Conservation (phyloP, 2,329 filamentous ascomycete genomes). For the Decorospora gaudefroyi region DNA sequence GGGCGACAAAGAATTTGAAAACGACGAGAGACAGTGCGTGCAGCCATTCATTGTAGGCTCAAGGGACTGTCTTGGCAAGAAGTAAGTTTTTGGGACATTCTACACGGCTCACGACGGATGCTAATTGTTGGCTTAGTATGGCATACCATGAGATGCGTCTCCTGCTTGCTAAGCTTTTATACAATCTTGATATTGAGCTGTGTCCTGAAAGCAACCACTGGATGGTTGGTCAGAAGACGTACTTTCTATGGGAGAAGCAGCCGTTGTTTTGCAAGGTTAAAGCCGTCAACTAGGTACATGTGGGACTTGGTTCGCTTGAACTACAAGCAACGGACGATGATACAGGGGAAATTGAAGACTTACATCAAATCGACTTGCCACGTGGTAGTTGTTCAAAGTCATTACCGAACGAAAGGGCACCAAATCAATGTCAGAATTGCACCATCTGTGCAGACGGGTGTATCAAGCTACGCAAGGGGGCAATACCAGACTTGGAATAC, state of each 20-base stretch:
- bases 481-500: too few species aligned
- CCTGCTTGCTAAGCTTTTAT: constrained; percentile 47
- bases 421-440: too few species aligned
- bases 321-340: too few species aligned
- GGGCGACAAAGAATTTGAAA: constrained; percentile 25
- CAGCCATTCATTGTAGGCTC: constrained; percentile 54
- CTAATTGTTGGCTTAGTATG: constrained; percentile 30
- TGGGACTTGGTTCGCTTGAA: too few species aligned
- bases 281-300: constrained; percentile 12
- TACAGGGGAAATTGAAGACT: too few species aligned
- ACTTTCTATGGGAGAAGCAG: constrained; percentile 47
- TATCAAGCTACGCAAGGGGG: too few species aligned
- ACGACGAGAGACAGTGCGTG: constrained; percentile 43
- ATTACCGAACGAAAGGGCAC: too few species aligned
- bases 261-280: constrained; percentile 42
- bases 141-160: constrained; percentile 51
- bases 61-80: constrained; percentile 47
- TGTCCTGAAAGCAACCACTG: constrained; percentile 38
- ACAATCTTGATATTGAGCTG: constrained; percentile 48
- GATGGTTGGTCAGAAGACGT: constrained; percentile 42
- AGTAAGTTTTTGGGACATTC: constrained; percentile 32
- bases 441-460: too few species aligned
- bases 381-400: too few species aligned
- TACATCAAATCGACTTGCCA: too few species aligned
- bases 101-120: too few species aligned